Evolutionary conservation across 805 yeast genomes (phyloP).

Genomic region (Debaryomyces prosopidis): DNA sequence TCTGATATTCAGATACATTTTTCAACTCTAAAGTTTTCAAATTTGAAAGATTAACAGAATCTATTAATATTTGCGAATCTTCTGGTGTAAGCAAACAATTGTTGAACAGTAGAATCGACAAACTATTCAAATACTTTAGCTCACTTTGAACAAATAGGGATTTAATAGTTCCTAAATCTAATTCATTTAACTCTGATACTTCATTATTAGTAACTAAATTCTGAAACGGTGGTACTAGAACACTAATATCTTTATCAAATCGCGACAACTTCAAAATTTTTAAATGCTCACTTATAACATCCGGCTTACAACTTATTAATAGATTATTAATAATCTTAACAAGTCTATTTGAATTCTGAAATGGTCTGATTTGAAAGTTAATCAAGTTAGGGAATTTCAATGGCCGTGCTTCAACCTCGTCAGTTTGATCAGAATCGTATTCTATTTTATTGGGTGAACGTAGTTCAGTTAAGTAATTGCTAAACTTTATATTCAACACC

Average conservation of each 20-base stretch:
- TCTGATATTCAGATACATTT: constrained; percentile 37
- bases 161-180: constrained; percentile 10
- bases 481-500: constrained; percentile 29
- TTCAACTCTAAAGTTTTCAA: constrained; percentile 30
- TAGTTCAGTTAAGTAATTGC: constrained; percentile 17
- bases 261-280: constrained; percentile 20
- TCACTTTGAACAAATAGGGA: constrained; percentile 12
- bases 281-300: constrained; percentile 11
- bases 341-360: constrained; percentile 25
- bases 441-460: background rate
- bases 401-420: constrained; percentile 5
- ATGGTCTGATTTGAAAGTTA: constrained; percentile 37
- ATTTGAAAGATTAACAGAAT: constrained; percentile 18
- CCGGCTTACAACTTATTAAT: constrained; percentile 8
- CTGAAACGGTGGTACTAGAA: constrained; percentile 15
- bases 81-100: constrained; percentile 20
- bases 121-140: constrained; percentile 11
- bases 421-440: constrained; percentile 5
- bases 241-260: constrained; percentile 15
- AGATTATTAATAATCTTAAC: constrained; percentile 17
- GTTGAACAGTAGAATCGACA: constrained; percentile 22
- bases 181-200: constrained; percentile 6
- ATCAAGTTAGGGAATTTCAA: constrained; percentile 27
- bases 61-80: constrained; percentile 20
- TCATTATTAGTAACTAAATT: constrained; percentile 10